These are phyloP conservation scores for Pythium rhizo-oryzae DNA, from an alignment of 352 stramenopile genomes.

Conservation along the genomic window DNA sequence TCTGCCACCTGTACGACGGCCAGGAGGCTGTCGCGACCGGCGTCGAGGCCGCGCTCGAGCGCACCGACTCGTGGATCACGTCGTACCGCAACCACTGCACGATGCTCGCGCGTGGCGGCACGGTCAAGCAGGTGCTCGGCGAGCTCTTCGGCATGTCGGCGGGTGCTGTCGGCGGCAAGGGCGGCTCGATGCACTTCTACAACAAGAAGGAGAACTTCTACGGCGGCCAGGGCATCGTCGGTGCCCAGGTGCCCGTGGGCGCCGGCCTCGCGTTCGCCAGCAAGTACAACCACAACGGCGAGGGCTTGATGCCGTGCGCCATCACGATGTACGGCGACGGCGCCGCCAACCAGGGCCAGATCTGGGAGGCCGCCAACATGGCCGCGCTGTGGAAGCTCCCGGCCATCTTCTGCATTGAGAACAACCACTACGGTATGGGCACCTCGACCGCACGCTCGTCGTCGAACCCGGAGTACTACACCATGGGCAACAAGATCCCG, in stretches of 20 bases:
- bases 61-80: conserved; percentile 98
- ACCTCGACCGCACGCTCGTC: conserved; percentile 97
- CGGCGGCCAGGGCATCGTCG: conserved; percentile 98
- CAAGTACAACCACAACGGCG: conserved; percentile 97
- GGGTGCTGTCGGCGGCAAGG: conserved; percentile 95
- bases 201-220: conserved; percentile 99
- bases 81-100: conserved; percentile 99
- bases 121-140: conserved; percentile 92
- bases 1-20: conserved; percentile 99
- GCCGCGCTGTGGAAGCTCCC: conserved; percentile 98
- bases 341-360: conserved; percentile 99
- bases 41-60: conserved; percentile 95
- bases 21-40: conserved; percentile 99
- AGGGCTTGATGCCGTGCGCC: conserved; percentile 90
- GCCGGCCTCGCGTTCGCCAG: conserved; percentile 98
- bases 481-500: conserved; percentile 99
- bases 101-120: conserved; percentile 94
- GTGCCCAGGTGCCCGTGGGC: conserved; percentile 98
- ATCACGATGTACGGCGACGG: conserved; percentile 99
- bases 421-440: conserved; percentile 99
- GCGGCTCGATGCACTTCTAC: conserved; percentile 99
- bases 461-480: conserved; percentile 99
- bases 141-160: conserved; percentile 96
- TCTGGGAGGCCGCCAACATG: conserved; percentile 98
- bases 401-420: conserved; percentile 99